Evolutionary conservation across 306 rosid species (phyloP), one percentile per base, ranked within the genome.

Genomic region (Cicer bijugum): DNA sequence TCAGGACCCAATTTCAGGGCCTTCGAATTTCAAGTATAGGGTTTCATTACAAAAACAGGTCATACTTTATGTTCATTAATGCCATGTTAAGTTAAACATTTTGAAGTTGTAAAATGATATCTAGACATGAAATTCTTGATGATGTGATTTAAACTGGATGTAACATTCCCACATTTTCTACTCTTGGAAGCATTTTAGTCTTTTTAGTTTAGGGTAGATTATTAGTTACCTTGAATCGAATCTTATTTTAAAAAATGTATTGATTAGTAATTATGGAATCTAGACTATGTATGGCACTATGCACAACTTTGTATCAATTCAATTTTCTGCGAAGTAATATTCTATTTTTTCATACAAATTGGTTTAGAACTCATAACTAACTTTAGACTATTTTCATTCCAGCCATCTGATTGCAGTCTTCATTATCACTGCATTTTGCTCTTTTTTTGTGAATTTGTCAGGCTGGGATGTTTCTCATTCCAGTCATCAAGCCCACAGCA

Each of bases 31-130:
- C 88, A 91, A 91, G 79, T 93, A 91, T 74, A 85, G 90, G 78
- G 79, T 91, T 81, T 90, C 97, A 44, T 91, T 94, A 60, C 94
- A 89, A 79, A 94, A 94, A 63, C 98, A 93, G 98, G 97, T 90
- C 75, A 78, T 43, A 78, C 75, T 82, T 82, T 76, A n/a, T 6
- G 60, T 73, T 72, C 57, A 38, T 80, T 42, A 77, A 38, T 35
- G 62, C 63, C 57, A 53, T 15, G 40, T 63, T 51, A 46, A 61
- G 16, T 72, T 71, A 37, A 50, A 20, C 38, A 33, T 61, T 75
- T 57, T 78, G 42, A 17, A 48, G 11, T 68, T 5, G 55, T 62
- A 9, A 66, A 58, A 40, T 44, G 47, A 64, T 46, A 64, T 62
- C 50, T 39, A 57, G 64, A 66, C 67, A 10, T 71, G 35, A 66